A percentile compares a stretch with the other conserved stretches of the same genome.
Evolutionary conservation across 1,284 basidiomycete genomes (phyloP).

Genomic region (Ceratobasidium sp.): DNA sequence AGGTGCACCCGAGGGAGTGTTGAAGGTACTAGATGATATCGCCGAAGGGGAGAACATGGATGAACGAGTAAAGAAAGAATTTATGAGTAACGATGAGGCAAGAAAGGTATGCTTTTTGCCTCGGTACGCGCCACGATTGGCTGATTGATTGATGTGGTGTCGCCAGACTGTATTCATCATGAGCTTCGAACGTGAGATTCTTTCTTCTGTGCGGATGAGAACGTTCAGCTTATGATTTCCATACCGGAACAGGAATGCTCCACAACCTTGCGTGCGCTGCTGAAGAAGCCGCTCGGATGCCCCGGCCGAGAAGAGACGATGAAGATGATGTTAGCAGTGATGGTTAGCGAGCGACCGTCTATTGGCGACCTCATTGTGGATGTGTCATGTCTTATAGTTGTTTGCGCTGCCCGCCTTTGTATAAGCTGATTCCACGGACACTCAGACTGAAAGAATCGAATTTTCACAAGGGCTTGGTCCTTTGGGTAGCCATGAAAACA

Average conservation of each 20-base stretch:
- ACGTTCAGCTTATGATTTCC: too few species aligned
- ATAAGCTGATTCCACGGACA: too few species aligned
- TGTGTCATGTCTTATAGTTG: not conserved
- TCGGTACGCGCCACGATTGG: too few species aligned
- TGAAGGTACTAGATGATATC: conserved; percentile 59
- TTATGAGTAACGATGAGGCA: conserved; percentile 59
- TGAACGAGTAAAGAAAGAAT: conserved; percentile 56
- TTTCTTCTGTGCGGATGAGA: too few species aligned
- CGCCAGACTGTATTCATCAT: conserved; percentile 62
- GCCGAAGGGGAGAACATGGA: conserved; percentile 52
- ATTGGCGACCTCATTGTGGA: not conserved
- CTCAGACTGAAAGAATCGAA: too few species aligned
- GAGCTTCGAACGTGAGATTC: conserved; percentile 60
- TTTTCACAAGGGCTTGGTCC: too few species aligned
- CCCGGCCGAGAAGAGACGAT: not conserved
- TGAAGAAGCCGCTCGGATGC: conserved; percentile 20
- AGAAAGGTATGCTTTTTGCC: conserved; percentile 54
- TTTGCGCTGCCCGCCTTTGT: too few species aligned
- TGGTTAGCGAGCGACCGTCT: too few species aligned
- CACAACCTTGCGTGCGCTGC: conserved; percentile 35
- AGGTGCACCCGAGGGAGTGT: conserved; percentile 52
- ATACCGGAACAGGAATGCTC: conserved; percentile 25
- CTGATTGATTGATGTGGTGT: too few species aligned
- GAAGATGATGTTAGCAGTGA: not conserved
- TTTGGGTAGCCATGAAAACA: too few species aligned